Conservation (phyloP, 2,329 filamentous ascomycete species). For the Neobulgaria alba region DNA sequence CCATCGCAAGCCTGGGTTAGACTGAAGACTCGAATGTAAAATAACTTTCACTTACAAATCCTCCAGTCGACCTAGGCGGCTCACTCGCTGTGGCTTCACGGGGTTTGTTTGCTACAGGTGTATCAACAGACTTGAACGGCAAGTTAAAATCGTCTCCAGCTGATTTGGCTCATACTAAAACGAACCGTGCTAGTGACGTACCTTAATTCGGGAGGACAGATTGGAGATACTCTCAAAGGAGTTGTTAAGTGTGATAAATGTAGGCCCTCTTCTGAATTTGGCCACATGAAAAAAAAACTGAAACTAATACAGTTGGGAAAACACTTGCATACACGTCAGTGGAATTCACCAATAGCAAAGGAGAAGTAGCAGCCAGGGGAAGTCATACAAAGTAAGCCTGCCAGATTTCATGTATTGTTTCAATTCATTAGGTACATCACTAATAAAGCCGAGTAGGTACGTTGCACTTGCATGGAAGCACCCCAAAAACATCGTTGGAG, state of each 20-base stretch:
- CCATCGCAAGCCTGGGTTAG: slow-evolving; percentile 58
- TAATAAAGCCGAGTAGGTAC: slow-evolving; percentile 21
- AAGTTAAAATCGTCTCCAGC: slow-evolving; percentile 5
- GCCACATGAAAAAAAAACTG: not conserved
- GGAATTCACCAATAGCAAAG: slow-evolving; percentile 49
- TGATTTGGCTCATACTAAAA: slow-evolving; percentile 1
- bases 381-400: slow-evolving; percentile 53
- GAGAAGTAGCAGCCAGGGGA: slow-evolving; percentile 51
- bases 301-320: slow-evolving; percentile 44
- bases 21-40: not conserved
- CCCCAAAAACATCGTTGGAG: slow-evolving; percentile 28
- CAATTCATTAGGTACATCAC: too few species aligned
- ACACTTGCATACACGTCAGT: slow-evolving; percentile 54
- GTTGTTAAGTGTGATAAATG: slow-evolving; percentile 55
- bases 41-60: not conserved
- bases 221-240: slow-evolving; percentile 47
- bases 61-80: slow-evolving; percentile 50
- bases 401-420: too few species aligned
- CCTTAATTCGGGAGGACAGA: slow-evolving; percentile 46
- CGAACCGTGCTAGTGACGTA: slow-evolving; percentile 45
- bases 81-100: slow-evolving; percentile 58
- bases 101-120: slow-evolving; percentile 53
- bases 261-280: slow-evolving; percentile 20
- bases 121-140: slow-evolving; percentile 59
- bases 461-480: slow-evolving; percentile 30